A percentile compares a stretch with the other conserved stretches of the same genome.
Evolutionary conservation across 1,284 basidiomycete genomes (phyloP).

Genomic region (Flammula alnicola): DNA sequence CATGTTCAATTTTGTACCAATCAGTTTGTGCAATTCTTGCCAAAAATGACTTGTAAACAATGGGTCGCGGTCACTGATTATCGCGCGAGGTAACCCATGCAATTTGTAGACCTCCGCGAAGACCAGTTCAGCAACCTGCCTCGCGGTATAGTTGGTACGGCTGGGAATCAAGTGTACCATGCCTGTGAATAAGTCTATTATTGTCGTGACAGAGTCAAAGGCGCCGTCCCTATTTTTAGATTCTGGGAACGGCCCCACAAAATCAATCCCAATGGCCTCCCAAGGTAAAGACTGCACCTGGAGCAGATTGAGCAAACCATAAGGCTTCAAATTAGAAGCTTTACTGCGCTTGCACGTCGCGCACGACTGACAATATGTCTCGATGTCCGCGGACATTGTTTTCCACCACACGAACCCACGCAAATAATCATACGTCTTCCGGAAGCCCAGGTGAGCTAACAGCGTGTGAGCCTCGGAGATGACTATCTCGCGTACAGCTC

Average conservation of each 20-base stretch:
- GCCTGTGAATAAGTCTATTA: constrained; percentile 40
- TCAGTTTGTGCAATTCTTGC: constrained; percentile 38
- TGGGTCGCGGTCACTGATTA: constrained; percentile 45
- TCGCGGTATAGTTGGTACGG: constrained; percentile 33
- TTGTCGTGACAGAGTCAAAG: constrained; percentile 25
- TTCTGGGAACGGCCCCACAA: constrained; percentile 14
- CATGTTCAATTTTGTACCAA: constrained; percentile 41
- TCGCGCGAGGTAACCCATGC: constrained; percentile 40
- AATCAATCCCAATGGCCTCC: constrained; percentile 44
- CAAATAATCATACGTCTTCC: constrained; percentile 5
- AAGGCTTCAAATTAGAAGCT: constrained; percentile 29
- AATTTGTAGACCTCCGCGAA: constrained; percentile 39
- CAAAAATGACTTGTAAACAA: constrained; percentile 50
- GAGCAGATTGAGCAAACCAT: constrained; percentile 36
- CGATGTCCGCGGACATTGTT: constrained; percentile 1
- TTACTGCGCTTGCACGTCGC: constrained; percentile 30
- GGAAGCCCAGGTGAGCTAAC: background rate
- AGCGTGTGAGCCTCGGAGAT: background rate
- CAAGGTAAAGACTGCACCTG: constrained; percentile 33
- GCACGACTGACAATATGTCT: constrained; percentile 20
- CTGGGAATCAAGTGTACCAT: constrained; percentile 39
- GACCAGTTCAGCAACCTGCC: constrained; percentile 40
- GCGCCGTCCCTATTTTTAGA: constrained; percentile 21
- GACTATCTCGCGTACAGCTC: background rate
- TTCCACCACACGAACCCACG: constrained; percentile 7